Evolutionary conservation across 352 stramenopile genomes (phyloP), one percentile per base, ranked within the genome.

Genomic region (Phytopythium aichiense): DNA sequence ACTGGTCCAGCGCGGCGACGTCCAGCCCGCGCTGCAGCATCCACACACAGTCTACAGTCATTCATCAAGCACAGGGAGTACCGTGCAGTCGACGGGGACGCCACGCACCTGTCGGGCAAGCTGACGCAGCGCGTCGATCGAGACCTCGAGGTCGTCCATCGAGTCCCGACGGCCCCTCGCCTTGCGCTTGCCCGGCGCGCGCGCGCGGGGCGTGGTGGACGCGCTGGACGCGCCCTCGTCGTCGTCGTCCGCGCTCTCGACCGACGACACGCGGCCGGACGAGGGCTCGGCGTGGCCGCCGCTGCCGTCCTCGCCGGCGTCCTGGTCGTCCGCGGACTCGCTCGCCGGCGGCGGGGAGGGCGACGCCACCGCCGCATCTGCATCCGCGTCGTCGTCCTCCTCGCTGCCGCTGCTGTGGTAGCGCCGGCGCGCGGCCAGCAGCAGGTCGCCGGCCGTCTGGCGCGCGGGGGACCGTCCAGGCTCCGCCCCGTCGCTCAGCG

Each of bases 21-120:
- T 89, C 79, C 4, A 91, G 53, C 4, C 63, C 72, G 35, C 68
- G 62, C 62, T 87, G 42, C 30, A 57, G 46, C 22, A 31, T 7
- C 28, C 15, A 3, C 18, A 31, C 54, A 33, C 25, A 42, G 1
- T 16, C 33, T 7, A 59, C 2, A n/a, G 37, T 40, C 8, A 30
- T 16, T 20, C 9, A 55, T 4, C 3, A 46, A 6, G 18, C 13
- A 8, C 5, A 22, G n/a, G 15, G 7, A 3, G 7, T 7, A 18
- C 18, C 5, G n/a, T 6, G 40, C 40, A 45, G 40, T 22, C 40
- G 35, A 16, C 18, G n/a, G 16, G 18, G 16, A 6, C 22, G 18
- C 13, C 7, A 9, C 31, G 7, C 45, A 74, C 68, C 53, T 74
- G 56, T 13, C 71, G 60, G 2, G 72, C 72, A 13, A 83, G 11